These are phyloP conservation scores for Apiospora kogelbergensis DNA, from an alignment of 2,329 filamentous ascomycete genomes.

Conservation along the genomic window DNA sequence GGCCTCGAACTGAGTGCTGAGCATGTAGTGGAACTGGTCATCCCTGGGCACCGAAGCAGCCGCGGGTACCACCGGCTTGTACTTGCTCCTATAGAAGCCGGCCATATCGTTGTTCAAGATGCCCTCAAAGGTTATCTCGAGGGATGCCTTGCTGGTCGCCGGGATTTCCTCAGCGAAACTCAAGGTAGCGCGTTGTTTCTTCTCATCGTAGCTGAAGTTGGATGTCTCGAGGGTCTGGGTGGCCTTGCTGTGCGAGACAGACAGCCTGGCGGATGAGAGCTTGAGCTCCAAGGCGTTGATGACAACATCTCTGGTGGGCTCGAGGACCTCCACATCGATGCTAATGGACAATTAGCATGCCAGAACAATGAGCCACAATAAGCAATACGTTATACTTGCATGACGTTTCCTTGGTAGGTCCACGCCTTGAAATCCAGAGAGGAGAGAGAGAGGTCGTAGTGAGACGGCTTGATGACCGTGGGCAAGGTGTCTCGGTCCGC, in stretches of 20 bases:
- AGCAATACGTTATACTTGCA: slow-evolving; percentile 36
- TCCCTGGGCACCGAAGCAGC: slow-evolving; percentile 77
- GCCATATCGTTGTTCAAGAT: slow-evolving; percentile 89
- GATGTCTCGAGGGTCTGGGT: slow-evolving; percentile 59
- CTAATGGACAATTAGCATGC: slow-evolving; percentile 34
- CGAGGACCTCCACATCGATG: slow-evolving; percentile 73
- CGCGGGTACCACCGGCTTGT: slow-evolving; percentile 75
- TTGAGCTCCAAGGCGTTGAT: slow-evolving; percentile 86
- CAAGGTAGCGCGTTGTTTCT: slow-evolving; percentile 80
- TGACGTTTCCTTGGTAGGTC: slow-evolving; percentile 81
- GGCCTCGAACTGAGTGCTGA: slow-evolving; percentile 96
- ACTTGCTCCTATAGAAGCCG: slow-evolving; percentile 91
- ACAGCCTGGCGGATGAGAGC: slow-evolving; percentile 64
- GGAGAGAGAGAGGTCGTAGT: slow-evolving; percentile 82
- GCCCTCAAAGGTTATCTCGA: slow-evolving; percentile 75
- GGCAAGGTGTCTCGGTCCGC: slow-evolving; percentile 63
- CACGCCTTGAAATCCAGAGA: slow-evolving; percentile 74
- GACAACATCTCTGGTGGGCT: slow-evolving; percentile 72
- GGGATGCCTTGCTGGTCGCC: slow-evolving; percentile 61
- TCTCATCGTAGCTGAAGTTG: slow-evolving; percentile 76
- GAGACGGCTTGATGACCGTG: slow-evolving; percentile 70
- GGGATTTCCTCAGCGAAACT: slow-evolving; percentile 72
- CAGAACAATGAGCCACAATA: not conserved
- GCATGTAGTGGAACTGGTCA: slow-evolving; percentile 68
- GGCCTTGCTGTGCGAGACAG: slow-evolving; percentile 56